These are phyloP conservation scores for Suillus placidus DNA, from an alignment of 768 basidiomycete genomes.

Conservation along the genomic window DNA sequence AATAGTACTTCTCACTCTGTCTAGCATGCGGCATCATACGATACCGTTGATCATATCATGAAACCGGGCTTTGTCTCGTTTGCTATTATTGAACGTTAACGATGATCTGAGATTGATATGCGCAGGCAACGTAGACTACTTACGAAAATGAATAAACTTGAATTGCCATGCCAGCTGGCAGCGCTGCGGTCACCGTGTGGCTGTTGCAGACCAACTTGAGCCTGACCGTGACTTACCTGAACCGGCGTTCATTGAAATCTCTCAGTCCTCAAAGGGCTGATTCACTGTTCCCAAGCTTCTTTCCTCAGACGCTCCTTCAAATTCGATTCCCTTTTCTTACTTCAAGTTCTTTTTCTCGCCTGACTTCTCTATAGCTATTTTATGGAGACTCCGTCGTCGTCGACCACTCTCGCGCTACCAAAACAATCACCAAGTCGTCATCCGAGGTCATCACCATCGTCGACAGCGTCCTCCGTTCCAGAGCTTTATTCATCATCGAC, in stretches of 20 bases:
- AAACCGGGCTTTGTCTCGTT: not conserved
- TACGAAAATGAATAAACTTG: not conserved
- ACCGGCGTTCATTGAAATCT: slow-evolving; percentile 7
- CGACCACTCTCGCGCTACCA: slow-evolving; percentile 39
- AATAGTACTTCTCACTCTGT: not conserved
- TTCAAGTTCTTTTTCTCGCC: not conserved
- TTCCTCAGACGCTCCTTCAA: slow-evolving; percentile 11
- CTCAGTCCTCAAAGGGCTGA: not conserved
- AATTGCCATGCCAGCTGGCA: slow-evolving; percentile 6
- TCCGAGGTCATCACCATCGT: slow-evolving; percentile 19
- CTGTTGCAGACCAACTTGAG: not conserved
- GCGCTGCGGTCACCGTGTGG: not conserved
- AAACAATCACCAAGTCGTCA: slow-evolving; percentile 28
- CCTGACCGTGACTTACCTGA: slow-evolving; percentile 1
- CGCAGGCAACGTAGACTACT: not conserved
- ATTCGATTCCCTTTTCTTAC: slow-evolving; percentile 4
- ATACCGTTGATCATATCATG: not conserved
- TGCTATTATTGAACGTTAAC: no score
- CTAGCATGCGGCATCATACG: not conserved
- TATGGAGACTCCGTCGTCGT: slow-evolving; percentile 46
- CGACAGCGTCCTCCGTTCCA: slow-evolving; percentile 38
- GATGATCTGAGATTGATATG: not conserved
- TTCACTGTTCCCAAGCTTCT: slow-evolving; percentile 5
- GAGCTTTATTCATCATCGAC: slow-evolving; percentile 35
- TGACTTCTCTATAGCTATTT: slow-evolving; percentile 20